phyloP scores from a whole-genome alignment of 345 rosid species.

The Rhodamnia rubescens region DNA sequence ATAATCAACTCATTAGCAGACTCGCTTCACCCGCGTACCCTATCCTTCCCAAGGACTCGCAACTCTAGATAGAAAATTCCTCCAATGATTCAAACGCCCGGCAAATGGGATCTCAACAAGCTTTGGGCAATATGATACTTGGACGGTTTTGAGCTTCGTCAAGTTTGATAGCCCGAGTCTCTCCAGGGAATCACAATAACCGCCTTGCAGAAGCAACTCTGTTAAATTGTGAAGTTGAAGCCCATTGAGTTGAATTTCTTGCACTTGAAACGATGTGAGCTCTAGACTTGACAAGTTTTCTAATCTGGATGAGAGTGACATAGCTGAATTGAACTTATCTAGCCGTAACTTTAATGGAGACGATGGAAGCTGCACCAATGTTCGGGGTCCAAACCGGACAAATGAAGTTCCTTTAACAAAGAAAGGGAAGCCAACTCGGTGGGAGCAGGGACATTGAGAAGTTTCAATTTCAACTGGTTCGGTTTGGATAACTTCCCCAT shows the following conservation, averaged over 20 bases:
- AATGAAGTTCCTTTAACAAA: rapidly evolving
- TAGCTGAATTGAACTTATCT: rapidly evolving
- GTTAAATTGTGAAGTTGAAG: neutral
- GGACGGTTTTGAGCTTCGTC: rapidly evolving
- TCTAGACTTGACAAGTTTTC: rapidly evolving
- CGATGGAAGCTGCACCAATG: neutral
- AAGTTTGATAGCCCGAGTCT: neutral
- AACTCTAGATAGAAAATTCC: rapidly evolving
- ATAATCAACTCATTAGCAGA: neutral
- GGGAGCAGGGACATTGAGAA: neutral
- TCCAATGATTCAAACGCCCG: neutral
- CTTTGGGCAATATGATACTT: rapidly evolving
- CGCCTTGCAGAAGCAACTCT: rapidly evolving
- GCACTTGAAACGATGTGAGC: rapidly evolving
- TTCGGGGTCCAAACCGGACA: rapidly evolving
- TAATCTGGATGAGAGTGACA: neutral
- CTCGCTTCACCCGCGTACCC: neutral
- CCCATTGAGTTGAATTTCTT: neutral
- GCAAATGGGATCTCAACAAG: neutral
- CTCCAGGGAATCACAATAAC: rapidly evolving
- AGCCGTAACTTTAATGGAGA: rapidly evolving
- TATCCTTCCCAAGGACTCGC: neutral
- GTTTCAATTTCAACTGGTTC: rapidly evolving
- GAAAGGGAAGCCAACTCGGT: neutral
- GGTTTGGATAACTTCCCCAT: neutral